Base-by-base conservation (phyloP, 805 yeast genomes). In the Priceomyces castillae region DNA sequence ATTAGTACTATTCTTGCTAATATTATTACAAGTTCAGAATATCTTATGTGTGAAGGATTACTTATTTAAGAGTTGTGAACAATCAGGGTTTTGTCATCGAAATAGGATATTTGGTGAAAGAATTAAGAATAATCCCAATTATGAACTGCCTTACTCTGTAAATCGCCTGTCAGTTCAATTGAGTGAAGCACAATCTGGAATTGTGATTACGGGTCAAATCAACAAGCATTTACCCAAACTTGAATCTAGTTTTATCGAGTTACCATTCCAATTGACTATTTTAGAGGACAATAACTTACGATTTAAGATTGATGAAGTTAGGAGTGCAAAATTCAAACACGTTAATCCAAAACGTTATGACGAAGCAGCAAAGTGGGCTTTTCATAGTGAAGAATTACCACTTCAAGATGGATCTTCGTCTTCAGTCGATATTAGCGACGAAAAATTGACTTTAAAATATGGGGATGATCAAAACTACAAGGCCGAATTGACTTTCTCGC, bases 81-180 rank as follows among this genome's bases (percentile, higher is more conserved):
- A 85, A 54, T 77, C 89, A 14, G 95, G 96, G 5, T 90, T 90
- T 58, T 90, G 98, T 58, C 64, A 74, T 39, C 75, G 98, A 61
- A 87, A 90, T 56, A 69, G 92, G 43, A 80, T 78, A 44, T 88
- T 77, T 57, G 86, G 88, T 1, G 47, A 57, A 2, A 58, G 49
- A 7, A 47, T 64, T 18, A 31, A 40, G 10, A 18, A 16, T 12
- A 42, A 34, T 12, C 30, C 39, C 7, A 22, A 42, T 5, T 52
- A 41, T 34, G 25, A 17, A 22, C 48, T 65, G 11, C 53, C 52
- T 9, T 68, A 67, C 46, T 37, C 52, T 6, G 53, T 67, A 16
- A 61, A 62, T 37, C 42, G 51, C 1, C 31, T 41, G 30, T 49
- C 62, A 5, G 31, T 63, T 5, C 17, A 37, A 3, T 18, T 45